Conservation (phyloP, 225 moss, liverwort and hornwort genomes). For the Bryoerythrophyllum caledonicum region DNA sequence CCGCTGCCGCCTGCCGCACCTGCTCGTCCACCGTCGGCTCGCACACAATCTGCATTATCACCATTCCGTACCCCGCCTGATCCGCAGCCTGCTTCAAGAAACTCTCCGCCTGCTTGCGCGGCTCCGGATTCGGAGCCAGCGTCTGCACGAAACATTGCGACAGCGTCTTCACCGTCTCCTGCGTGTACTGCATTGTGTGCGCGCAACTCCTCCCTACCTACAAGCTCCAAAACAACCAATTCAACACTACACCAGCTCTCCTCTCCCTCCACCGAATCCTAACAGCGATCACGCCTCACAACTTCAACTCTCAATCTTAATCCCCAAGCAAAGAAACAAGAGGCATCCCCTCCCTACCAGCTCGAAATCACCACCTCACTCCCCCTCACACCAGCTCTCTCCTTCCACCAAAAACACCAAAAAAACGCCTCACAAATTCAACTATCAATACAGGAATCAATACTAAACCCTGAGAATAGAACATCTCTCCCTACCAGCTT, state of each 20-base stretch:
- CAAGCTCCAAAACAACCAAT: slow-evolving; percentile 1
- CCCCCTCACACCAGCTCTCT: background rate
- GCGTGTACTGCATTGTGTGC: slow-evolving; percentile 82
- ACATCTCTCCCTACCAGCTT: no score
- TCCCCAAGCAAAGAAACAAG: no score
- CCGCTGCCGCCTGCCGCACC: slow-evolving; percentile 87
- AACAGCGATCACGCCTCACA: no score
- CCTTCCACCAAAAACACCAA: background rate
- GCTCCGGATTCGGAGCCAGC: slow-evolving; percentile 87
- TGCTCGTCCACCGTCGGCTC: slow-evolving; percentile 80
- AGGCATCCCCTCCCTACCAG: no score
- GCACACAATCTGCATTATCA: slow-evolving; percentile 76
- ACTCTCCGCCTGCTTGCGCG: slow-evolving; percentile 78
- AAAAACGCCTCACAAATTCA: no score
- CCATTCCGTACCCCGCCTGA: slow-evolving; percentile 86
- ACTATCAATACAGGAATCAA: no score
- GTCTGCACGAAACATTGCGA: slow-evolving; percentile 94
- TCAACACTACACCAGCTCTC: no score
- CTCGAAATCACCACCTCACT: no score
- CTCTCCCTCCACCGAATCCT: no score
- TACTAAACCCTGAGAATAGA: no score
- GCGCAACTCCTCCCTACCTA: background rate
- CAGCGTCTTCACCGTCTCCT: slow-evolving; percentile 83
- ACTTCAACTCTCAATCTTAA: no score
- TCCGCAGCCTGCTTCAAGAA: slow-evolving; percentile 79